Evolutionary conservation across 2,329 filamentous ascomycete species (phyloP).

Genomic region (Stachybotrys elegans): DNA sequence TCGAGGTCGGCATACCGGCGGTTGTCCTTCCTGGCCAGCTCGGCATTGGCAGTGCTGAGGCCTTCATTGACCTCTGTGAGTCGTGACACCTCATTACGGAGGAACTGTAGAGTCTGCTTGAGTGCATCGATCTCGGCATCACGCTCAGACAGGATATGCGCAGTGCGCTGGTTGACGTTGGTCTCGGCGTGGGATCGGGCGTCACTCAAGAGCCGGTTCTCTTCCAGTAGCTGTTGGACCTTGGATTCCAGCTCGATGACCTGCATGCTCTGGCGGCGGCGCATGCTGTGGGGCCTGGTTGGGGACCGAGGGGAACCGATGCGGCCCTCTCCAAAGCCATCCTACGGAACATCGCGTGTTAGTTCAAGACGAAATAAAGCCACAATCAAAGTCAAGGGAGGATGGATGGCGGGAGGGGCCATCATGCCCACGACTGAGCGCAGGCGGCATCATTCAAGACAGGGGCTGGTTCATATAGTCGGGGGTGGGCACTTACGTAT

Average conservation of each 20-base stretch:
- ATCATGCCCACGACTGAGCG: too few species aligned
- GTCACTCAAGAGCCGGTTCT: constrained; percentile 76
- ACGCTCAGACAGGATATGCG: constrained; percentile 70
- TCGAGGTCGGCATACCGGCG: constrained; percentile 65
- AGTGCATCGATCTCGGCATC: constrained; percentile 83
- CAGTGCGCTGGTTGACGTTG: constrained; percentile 58
- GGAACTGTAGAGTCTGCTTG: constrained; percentile 69
- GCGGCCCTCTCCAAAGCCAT: constrained; percentile 87
- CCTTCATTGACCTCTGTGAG: constrained; percentile 79
- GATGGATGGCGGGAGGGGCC: too few species aligned
- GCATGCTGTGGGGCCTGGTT: constrained; percentile 90
- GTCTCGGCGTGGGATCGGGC: constrained; percentile 67
- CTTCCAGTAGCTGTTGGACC: constrained; percentile 77
- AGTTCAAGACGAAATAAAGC: too few species aligned
- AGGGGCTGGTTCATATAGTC: too few species aligned
- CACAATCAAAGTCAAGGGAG: too few species aligned
- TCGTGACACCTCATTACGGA: constrained; percentile 76
- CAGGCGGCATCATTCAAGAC: too few species aligned
- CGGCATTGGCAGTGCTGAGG: constrained; percentile 70
- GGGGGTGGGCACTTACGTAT: constrained; percentile 88
- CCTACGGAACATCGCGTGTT: constrained; percentile 46
- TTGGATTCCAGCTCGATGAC: constrained; percentile 83
- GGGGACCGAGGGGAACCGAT: constrained; percentile 85
- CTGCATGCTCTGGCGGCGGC: constrained; percentile 96
- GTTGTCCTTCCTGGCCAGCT: constrained; percentile 70